phyloP scores from a whole-genome alignment of 2,329 filamentous ascomycete genomes.

The Immersiporthe knoxdaviesiana region DNA sequence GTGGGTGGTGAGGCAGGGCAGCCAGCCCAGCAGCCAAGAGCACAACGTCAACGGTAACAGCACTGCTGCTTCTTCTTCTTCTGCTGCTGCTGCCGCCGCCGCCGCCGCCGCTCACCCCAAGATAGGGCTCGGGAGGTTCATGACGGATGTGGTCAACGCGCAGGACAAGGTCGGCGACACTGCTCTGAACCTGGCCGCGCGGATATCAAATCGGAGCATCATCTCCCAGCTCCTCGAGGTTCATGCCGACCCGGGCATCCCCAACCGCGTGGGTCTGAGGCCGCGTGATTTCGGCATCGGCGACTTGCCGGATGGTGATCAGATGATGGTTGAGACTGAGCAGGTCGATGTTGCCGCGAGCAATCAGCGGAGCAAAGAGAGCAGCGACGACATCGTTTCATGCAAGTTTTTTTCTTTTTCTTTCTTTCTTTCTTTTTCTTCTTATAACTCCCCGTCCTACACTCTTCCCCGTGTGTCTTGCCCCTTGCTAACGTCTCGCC shows the following conservation, averaged over 20 bases:
- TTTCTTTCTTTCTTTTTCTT: too few relatives aligned
- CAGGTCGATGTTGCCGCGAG: constrained; percentile 49
- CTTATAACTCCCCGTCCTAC: too few relatives aligned
- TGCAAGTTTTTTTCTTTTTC: constrained; percentile 64
- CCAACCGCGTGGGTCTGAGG: constrained; percentile 85
- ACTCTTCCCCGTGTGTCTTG: not conserved
- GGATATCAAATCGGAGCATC: constrained; percentile 91
- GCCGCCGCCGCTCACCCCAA: constrained; percentile 50
- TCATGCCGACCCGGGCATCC: constrained; percentile 87
- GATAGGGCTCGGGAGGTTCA: constrained; percentile 89
- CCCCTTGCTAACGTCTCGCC: constrained; percentile 37
- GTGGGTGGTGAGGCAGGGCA: constrained; percentile 86
- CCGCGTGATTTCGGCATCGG: constrained; percentile 96
- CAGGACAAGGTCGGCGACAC: constrained; percentile 95
- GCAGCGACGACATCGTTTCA: constrained; percentile 76
- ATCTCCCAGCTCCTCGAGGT: constrained; percentile 97
- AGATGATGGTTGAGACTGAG: constrained; percentile 53
- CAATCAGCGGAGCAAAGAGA: constrained; percentile 67
- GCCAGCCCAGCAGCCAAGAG: constrained; percentile 46
- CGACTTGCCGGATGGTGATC: constrained; percentile 66
- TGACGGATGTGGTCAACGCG: constrained; percentile 95
- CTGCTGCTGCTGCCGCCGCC: too few relatives aligned
- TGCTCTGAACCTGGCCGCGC: constrained; percentile 87
- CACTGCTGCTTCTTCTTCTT: constrained; percentile 4
- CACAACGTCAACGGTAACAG: constrained; percentile 32